Evolutionary conservation across 345 rosid genomes (phyloP), one percentile per base, ranked within the genome.

Genomic region (Populus deltoides): DNA sequence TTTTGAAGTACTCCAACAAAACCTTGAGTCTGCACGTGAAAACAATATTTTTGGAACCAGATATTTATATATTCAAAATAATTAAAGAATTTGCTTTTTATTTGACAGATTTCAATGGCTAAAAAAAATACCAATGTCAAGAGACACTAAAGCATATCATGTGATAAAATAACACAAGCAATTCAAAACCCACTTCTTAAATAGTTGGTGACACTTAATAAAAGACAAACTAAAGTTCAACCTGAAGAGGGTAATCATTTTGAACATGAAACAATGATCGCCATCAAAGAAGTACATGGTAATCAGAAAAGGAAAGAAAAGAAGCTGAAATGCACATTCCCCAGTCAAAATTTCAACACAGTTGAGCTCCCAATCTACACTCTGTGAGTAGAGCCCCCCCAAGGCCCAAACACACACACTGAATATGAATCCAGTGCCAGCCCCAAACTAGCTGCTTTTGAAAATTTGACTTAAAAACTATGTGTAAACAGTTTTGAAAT

Each of bases 1-100:
- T 93, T 83, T 96, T 96, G 84, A 91, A 93, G 86, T 96, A 92
- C 61, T 96, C 99, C 84, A 93, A 84, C 25, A 96, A 78, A 12
- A 85, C 94, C 86, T 96, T 96, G 78, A 93, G 77, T 75, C 98
- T 96, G 91, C 72, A 63, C 39, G 38, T 39, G 7, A 75, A 51
- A 63, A 59, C 39, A 41, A 74, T 67, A 7, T 9, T 4, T 29
- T 66, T 20, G 25, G 24, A 36, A n/a, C 39, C 73, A 41, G 9
- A 20, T n/a, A 38, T 35, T n/a, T 22, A 25, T 35, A 18, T 16
- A 20, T 71, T 17, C 63, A 49, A 27, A 72, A 25, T 17, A 62
- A 69, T 36, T 69, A 6, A 20, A 61, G 55, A 38, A 15, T 10
- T 27, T 11, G 1, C 7, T 16, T 49, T 70, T 43, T 43, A n/a